Evolutionary conservation across 2,329 filamentous ascomycete species (phyloP), one percentile per base, ranked within the genome.

Genomic region (Catunica adiposa): DNA sequence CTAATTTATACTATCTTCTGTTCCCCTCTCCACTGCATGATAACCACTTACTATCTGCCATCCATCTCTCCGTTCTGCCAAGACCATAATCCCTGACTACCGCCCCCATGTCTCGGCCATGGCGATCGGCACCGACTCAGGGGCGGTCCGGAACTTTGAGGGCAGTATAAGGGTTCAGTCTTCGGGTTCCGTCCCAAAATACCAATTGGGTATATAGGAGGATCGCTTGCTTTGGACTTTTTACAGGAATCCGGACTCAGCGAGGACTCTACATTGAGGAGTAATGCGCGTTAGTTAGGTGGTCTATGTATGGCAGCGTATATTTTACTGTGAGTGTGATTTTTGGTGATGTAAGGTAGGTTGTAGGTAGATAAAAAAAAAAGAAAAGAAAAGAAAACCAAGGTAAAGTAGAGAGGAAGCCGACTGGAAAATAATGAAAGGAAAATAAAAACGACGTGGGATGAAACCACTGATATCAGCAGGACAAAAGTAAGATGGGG

Each of bases 231-330:
- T 22, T 8, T 23, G 37, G n/a, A 15, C n/a, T 17, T 48, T 38
- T 44, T 56, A 59, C 54, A 56, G 47, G 51, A 59, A 59, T 31
- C 54, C 57, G 20, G 57, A 56, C 29, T 54, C 54, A 20, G 57
- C 54, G 37, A 56, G 51, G 25, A 56, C 51, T 56, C 54, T 56
- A 44, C 44, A 48, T 25, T 48, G n/a, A 25, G 5, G 2, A 9
- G 15, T 5, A 5, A 34, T 3, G 44, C 44, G 22, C 15, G 44
- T 48, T 48, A 48, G 44, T 53, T 42, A 42, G 29, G 29, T 44
- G 40, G 23, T 51, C 54, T 25, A 26, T 44, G 25, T 34, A 51
- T 23, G 48, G 51, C 47, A 56, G 54, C 51, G 25, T 56, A 51
- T 8, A 26, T 25, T 40, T 53, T 26, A 51, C 55, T 37, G 48